Conservation (phyloP, 352 stramenopile species). For the Lagenidium sp. region DNA sequence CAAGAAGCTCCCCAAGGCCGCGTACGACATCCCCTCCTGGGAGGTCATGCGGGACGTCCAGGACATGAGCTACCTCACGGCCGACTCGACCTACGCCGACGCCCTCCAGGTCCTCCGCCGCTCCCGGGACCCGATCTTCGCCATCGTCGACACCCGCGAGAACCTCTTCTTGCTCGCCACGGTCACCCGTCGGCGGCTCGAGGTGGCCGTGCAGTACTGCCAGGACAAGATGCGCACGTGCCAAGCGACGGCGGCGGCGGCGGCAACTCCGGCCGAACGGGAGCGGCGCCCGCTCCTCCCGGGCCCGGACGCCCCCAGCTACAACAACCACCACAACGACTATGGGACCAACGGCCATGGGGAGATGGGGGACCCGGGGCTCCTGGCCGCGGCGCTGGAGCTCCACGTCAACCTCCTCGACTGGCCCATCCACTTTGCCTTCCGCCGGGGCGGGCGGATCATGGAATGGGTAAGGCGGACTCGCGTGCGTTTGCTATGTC, state of each 20-base stretch:
- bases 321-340: neutral
- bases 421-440: slow-evolving; percentile 58
- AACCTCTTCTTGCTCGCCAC: slow-evolving; percentile 58
- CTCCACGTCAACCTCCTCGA: slow-evolving; percentile 21
- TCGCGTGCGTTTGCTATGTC: neutral
- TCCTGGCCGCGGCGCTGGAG: neutral
- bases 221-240: slow-evolving; percentile 20
- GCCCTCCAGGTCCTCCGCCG: slow-evolving; percentile 32
- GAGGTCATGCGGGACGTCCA: slow-evolving; percentile 79
- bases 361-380: slow-evolving; percentile 8
- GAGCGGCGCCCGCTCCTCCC: neutral
- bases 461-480: slow-evolving; percentile 53
- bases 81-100: slow-evolving; percentile 63
- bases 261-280: neutral
- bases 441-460: slow-evolving; percentile 55
- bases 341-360: neutral
- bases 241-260: no score
- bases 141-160: slow-evolving; percentile 58
- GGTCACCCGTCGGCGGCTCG: slow-evolving; percentile 46
- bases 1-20: slow-evolving; percentile 74
- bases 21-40: slow-evolving; percentile 77
- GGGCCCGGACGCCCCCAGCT: no score
- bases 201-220: slow-evolving; percentile 48
- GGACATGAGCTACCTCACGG: slow-evolving; percentile 49
- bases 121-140: slow-evolving; percentile 57